Conservation (phyloP, 306 rosid genomes). For the Vicia faba region DNA sequence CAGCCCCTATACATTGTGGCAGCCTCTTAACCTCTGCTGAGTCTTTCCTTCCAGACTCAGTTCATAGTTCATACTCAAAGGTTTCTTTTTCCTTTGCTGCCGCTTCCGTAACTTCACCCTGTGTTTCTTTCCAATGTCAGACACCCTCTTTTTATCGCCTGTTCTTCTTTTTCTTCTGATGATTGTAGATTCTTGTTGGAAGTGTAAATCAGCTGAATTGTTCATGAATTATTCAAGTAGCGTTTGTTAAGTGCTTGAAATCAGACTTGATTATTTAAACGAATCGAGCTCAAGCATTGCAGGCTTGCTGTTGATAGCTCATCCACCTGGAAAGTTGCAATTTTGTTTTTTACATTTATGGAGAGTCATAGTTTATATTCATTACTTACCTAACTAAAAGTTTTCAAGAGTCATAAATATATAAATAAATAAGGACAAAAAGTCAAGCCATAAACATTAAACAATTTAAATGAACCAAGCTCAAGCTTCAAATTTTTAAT, state of each 20-base stretch:
- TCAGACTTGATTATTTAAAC: neutral
- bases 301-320: neutral
- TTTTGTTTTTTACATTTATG: neutral
- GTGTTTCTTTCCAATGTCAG: neutral
- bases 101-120: neutral
- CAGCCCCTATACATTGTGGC: neutral
- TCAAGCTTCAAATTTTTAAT: neutral
- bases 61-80: constrained; percentile 9
- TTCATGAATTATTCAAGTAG: neutral
- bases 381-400: neutral
- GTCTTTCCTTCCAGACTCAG: neutral
- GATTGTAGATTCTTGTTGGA: neutral
- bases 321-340: neutral
- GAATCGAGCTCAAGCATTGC: constrained; percentile 4
- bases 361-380: neutral
- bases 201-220: constrained; percentile 5
- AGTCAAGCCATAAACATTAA: neutral
- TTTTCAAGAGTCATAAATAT: neutral
- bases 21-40: neutral
- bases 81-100: neutral
- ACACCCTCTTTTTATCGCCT: neutral
- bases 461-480: neutral
- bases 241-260: neutral
- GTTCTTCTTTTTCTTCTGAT: neutral
- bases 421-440: neutral